Evolutionary conservation across 2,329 filamentous ascomycete species (phyloP), one percentile per base, ranked within the genome.

Genomic region (Trichoderma sp.): DNA sequence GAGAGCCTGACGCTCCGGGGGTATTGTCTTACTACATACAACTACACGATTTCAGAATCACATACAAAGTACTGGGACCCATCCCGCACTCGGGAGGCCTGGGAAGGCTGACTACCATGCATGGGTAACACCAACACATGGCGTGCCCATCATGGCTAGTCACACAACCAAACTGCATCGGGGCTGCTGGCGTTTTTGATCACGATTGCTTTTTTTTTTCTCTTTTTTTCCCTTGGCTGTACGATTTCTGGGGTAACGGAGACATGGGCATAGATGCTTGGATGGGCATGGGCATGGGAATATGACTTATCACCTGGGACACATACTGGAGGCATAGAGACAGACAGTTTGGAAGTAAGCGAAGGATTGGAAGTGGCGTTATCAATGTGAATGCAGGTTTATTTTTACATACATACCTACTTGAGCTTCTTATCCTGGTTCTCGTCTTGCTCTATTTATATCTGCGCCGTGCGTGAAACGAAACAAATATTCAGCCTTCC

Each of bases 321-420:
- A 19, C 52, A 14, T 39, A 55, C 52, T 30, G 45, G 43, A 39
- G 34, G 34, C 34, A 39, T 39, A 39, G 34, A 39, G 3, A 39
- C 10, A 24, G 10, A 34, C 10, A 34, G 30, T 34, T n/a, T 43
- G 14, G 15, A 19, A 12, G 30, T 54, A 62, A 54, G 59, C 59
- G 48, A 62, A 52, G 59, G 59, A 54, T 62, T 48, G 48, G 21
- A 52, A 10, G 43, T 54, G 59, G 59, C 48, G 39, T 54, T 45
- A 34, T 54, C 34, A 26, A 43, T 61, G 15, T 47, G 47, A 61
- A 44, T 51, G 30, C 45, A 62, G 2, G 24, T 52, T 39, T 41
- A 21, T 26, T 41, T 41, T 50, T 15, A 19, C 7, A 24, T 24
- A 24, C 21, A 24, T 24, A 3, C 2, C 10, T 34, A 12, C 15